A percentile compares a stretch with the other conserved stretches of the same genome.
These are phyloP conservation scores for Amanita rubescens DNA, from an alignment of 768 basidiomycete species.

Conservation along the genomic window DNA sequence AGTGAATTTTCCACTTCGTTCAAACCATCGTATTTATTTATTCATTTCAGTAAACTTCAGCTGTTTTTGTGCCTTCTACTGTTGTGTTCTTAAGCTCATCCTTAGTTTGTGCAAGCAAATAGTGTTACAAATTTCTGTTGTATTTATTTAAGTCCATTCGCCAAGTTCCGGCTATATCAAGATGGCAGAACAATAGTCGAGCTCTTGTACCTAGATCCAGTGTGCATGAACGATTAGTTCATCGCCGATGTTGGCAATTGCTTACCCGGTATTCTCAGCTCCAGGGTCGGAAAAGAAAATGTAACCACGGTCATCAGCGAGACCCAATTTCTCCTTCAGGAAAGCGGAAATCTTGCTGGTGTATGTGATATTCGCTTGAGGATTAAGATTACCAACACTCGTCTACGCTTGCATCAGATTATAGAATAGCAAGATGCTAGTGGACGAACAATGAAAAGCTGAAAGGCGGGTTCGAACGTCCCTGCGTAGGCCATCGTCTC, in stretches of 20 bases:
- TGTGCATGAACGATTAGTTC: background rate
- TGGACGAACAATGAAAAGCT: conserved; percentile 46
- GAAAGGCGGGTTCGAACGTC: conserved; percentile 59
- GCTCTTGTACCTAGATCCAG: background rate
- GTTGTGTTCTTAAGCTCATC: too few relatives aligned
- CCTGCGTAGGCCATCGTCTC: conserved; percentile 55
- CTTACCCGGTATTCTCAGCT: conserved; percentile 17
- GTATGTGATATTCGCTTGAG: conserved; percentile 41
- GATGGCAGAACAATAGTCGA: background rate
- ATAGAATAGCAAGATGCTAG: background rate
- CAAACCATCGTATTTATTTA: background rate
- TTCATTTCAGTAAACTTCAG: background rate
- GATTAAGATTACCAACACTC: conserved; percentile 49
- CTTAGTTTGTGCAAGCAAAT: too few relatives aligned
- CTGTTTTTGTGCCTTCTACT: background rate
- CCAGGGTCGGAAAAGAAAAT: conserved; percentile 54
- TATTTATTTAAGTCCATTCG: background rate
- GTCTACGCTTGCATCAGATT: conserved; percentile 26
- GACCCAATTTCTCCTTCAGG: conserved; percentile 46
- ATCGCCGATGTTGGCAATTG: background rate
- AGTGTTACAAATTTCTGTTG: too few relatives aligned
- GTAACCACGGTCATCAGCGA: conserved; percentile 48
- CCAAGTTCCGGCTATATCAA: too few relatives aligned
- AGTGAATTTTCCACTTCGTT: background rate
- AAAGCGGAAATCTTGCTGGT: conserved; percentile 48